A percentile compares a stretch with the other conserved stretches of the same genome.
Conservation (phyloP, 2,329 filamentous ascomycete genomes). For the Aspergillus uvarum region DNA sequence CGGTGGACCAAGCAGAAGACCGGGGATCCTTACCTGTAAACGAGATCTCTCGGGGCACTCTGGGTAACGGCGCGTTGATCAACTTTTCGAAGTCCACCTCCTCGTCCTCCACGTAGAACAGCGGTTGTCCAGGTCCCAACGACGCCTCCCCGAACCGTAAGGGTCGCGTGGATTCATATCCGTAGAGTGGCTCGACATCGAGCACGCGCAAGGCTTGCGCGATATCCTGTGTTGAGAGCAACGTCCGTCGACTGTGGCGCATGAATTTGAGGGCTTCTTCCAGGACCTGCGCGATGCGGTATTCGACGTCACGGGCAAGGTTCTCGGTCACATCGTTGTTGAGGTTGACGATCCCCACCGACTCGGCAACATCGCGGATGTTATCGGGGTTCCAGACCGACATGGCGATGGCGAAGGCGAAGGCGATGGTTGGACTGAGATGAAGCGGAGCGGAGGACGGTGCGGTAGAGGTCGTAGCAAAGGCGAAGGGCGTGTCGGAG, state of each 20-base stretch:
- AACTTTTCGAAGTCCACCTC: constrained; percentile 99
- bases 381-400: constrained; percentile 95
- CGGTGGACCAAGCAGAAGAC: neutral
- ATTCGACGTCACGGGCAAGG: constrained; percentile 91
- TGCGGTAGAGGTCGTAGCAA: constrained; percentile 4
- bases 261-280: constrained; percentile 95
- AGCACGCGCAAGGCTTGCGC: constrained; percentile 80
- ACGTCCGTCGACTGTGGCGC: constrained; percentile 83
- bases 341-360: constrained; percentile 79
- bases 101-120: constrained; percentile 98
- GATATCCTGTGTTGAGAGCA: constrained; percentile 84
- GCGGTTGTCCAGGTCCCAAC: constrained; percentile 84
- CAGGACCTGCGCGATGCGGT: constrained; percentile 87
- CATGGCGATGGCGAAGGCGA: constrained; percentile 36
- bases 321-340: constrained; percentile 84
- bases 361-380: constrained; percentile 92
- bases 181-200: constrained; percentile 92
- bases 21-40: constrained; percentile 67
- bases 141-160: constrained; percentile 91
- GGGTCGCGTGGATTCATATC: constrained; percentile 88
- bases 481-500: constrained; percentile 1
- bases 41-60: constrained; percentile 87
- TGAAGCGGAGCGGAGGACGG: constrained; percentile 8
- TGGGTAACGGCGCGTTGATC: constrained; percentile 92
- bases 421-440: neutral